phyloP scores from a whole-genome alignment of 2,329 filamentous ascomycete species.

The Epichloe glyceriae region DNA sequence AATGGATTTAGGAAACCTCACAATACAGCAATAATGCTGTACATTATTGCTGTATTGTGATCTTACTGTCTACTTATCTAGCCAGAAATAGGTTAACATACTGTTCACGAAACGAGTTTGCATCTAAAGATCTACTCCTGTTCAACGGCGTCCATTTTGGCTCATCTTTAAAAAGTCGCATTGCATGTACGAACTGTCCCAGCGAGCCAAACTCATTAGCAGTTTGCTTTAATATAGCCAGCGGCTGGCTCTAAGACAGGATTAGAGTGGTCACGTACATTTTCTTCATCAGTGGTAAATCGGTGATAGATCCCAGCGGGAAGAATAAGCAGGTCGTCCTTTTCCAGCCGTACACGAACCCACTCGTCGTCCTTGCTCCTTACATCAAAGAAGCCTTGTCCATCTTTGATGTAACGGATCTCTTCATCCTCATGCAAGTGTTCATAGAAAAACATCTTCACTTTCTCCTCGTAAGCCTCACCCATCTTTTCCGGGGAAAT shows the following conservation, averaged over 20 bases:
- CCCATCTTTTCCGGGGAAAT: conserved; percentile 82
- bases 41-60: too few relatives aligned
- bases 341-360: conserved; percentile 75
- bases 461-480: conserved; percentile 79
- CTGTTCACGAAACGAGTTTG: conserved; percentile 63
- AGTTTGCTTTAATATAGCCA: not conserved
- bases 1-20: too few relatives aligned
- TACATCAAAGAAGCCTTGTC: conserved; percentile 88
- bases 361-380: conserved; percentile 71
- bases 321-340: conserved; percentile 82
- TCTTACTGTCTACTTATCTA: not conserved
- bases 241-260: not conserved
- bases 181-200: conserved; percentile 76
- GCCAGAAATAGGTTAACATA: conserved; percentile 47
- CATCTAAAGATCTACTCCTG: conserved; percentile 62
- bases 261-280: conserved; percentile 45
- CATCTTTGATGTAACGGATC: conserved; percentile 86
- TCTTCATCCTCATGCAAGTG: conserved; percentile 98
- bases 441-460: conserved; percentile 87
- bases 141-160: conserved; percentile 97
- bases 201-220: not conserved
- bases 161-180: conserved; percentile 95
- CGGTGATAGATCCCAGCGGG: conserved; percentile 94
- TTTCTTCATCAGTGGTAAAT: conserved; percentile 85
- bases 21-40: too few relatives aligned